Evolutionary conservation across 257 asterid genomes (phyloP), one percentile per base, ranked within the genome.

Genomic region (Solanum sejunctum): DNA sequence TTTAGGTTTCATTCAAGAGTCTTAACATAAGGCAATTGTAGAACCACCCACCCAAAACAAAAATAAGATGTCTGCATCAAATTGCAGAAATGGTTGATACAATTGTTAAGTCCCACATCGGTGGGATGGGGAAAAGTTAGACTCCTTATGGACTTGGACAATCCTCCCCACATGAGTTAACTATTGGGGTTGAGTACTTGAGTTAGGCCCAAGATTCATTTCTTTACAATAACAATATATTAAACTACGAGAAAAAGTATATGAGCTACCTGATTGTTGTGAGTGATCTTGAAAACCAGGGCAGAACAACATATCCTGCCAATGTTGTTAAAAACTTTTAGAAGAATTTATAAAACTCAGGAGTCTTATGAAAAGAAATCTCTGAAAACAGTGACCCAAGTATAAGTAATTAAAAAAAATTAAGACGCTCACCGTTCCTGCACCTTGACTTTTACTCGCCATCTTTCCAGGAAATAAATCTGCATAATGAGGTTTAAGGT

Each of bases 231-330:
- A 58, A 21, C n/a, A 58, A 39, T 78, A 9, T 41, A 78, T 78
- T 52, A 78, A 64, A 78, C 49, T 26, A 83, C 52, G 80, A 56
- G 41, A 13, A 57, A 69, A 84, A 52, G 61, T 10, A 63, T 39
- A 58, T 55, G 71, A 71, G 12, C 78, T 89, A 94, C 98, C 97
- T 86, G 98, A 92, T 87, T 88, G 91, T 61, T 89, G 92, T 12
- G 99, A 90, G 85, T 84, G 94, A 75, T 91, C 92, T n/a, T 85
- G 91, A 81, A 91, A 88, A 87, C 91, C 89, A 78, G 94, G 90
- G 89, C 91, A 91, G 85, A 91, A 84, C 91, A 88, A 86, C 89
- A 90, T 67, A 83, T 94, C 97, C 99, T 95, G 93, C 91, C 84
- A 56, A 84, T 66, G 36, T 21, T 21, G 83, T 83, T 55, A 73